Percentiles rank a stretch among this genome's conserved stretches.
Evolutionary conservation across 2,329 filamentous ascomycete species (phyloP).

Genomic region (Colletotrichum sp.): DNA sequence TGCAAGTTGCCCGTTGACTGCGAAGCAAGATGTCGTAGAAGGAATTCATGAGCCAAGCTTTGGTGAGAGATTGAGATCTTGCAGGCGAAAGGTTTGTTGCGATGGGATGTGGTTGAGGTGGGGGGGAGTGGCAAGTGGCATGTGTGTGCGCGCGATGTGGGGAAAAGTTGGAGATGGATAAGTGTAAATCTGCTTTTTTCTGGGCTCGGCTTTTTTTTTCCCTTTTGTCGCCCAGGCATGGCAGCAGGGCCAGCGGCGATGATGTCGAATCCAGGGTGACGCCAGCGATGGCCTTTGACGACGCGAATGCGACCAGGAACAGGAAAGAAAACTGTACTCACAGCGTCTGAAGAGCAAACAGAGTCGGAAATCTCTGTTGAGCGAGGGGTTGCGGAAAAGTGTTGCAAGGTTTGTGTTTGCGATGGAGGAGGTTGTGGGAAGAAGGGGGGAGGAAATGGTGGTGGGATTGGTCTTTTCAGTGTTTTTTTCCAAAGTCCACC

Average conservation of each 20-base stretch:
- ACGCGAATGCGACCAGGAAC: not conserved
- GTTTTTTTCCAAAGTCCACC: slow-evolving; percentile 3
- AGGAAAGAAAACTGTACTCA: not conserved
- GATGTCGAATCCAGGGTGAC: not conserved
- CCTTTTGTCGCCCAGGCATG: not conserved
- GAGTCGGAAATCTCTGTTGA: slow-evolving; percentile 17
- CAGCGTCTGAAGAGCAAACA: not conserved
- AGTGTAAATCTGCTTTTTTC: not conserved
- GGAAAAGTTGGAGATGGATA: slow-evolving; percentile 20
- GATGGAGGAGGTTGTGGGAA: slow-evolving; percentile 13
- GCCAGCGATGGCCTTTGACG: not conserved
- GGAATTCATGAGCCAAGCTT: slow-evolving; percentile 4
- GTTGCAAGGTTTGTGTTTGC: slow-evolving; percentile 15
- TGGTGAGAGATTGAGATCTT: not conserved
- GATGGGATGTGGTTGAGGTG: slow-evolving; percentile 3
- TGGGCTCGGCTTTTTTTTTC: not conserved
- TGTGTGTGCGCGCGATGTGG: slow-evolving; percentile 19
- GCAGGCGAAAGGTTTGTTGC: not conserved
- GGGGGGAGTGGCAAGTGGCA: slow-evolving; percentile 24
- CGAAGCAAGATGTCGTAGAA: not conserved
- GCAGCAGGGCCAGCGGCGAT: not conserved
- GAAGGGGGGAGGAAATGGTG: slow-evolving; percentile 13
- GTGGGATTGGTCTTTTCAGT: slow-evolving; percentile 14
- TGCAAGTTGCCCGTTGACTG: not conserved
- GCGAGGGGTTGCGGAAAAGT: not conserved